Conservation (phyloP, 2,329 filamentous ascomycete species). For the Lachnellula hyalina region DNA sequence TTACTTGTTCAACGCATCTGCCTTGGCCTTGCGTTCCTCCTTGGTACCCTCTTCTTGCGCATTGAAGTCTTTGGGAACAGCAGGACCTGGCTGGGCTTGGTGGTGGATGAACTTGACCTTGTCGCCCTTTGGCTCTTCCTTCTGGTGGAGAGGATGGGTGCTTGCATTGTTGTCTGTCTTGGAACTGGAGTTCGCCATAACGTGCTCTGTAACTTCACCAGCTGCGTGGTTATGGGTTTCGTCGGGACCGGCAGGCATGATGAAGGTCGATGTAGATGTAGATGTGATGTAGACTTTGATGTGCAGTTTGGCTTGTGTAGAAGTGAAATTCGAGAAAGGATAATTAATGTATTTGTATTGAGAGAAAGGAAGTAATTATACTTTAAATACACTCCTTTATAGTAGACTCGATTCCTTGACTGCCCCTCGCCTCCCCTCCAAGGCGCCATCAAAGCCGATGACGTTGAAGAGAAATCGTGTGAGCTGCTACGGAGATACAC, state of each 20-base stretch:
- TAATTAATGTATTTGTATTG: no score
- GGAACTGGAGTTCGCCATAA: constrained; percentile 33
- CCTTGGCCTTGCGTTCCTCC: constrained; percentile 62
- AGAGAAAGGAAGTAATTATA: no score
- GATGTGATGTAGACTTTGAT: background rate
- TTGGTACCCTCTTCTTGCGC: constrained; percentile 55
- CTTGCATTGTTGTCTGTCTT: constrained; percentile 34
- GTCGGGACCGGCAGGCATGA: constrained; percentile 34
- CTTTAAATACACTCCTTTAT: background rate
- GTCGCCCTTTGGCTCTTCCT: constrained; percentile 39
- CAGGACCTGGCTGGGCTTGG: constrained; percentile 54
- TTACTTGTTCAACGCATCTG: constrained; percentile 60
- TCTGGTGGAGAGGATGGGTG: constrained; percentile 33
- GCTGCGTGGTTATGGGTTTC: constrained; percentile 33
- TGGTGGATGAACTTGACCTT: constrained; percentile 45
- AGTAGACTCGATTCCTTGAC: background rate
- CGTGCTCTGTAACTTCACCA: constrained; percentile 31
- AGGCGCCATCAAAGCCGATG: background rate
- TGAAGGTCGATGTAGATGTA: constrained; percentile 13
- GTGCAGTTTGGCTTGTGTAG: no score
- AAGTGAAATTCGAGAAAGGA: no score
- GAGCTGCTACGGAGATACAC: background rate
- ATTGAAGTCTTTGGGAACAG: constrained; percentile 48
- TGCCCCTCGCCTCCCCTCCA: background rate
- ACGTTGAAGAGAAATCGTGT: background rate